A percentile compares a stretch with the other conserved stretches of the same genome.
phyloP scores from a whole-genome alignment of 495 filamentous ascomycete genomes.

The Aspergillus carlsbadensis region DNA sequence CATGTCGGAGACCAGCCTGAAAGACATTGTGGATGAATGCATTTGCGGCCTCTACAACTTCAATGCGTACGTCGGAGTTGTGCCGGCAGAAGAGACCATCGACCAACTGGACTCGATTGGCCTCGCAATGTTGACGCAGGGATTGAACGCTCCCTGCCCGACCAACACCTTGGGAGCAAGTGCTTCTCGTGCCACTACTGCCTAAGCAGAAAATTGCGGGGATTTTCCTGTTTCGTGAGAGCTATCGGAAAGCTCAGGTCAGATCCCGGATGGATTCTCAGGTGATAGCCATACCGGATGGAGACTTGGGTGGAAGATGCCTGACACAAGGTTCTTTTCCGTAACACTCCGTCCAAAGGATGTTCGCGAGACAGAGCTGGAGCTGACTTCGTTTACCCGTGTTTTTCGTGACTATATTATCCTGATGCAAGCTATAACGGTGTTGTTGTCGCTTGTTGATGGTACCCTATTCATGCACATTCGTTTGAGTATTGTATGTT shows the following conservation, averaged over 20 bases:
- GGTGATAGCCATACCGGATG: too few species aligned
- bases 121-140: slow-evolving; percentile 27
- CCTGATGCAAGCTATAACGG: background rate
- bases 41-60: slow-evolving; percentile 64
- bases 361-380: too few species aligned
- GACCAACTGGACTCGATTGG: slow-evolving; percentile 31
- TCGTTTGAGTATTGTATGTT: too few species aligned
- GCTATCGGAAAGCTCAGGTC: background rate
- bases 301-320: too few species aligned
- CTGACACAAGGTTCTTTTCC: too few species aligned
- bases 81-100: slow-evolving; percentile 30
- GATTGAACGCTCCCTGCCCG: slow-evolving; percentile 32
- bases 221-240: too few species aligned
- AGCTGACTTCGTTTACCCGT: background rate
- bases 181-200: background rate
- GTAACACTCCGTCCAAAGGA: too few species aligned
- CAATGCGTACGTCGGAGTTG: slow-evolving; percentile 53
- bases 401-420: background rate
- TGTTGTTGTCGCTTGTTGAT: background rate
- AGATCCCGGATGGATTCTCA: background rate
- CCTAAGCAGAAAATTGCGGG: background rate
- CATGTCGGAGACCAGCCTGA: slow-evolving; percentile 52
- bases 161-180: slow-evolving; percentile 29
- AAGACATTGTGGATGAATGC: slow-evolving; percentile 51
- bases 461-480: background rate